phyloP scores from a whole-genome alignment of 768 basidiomycete genomes.

The Nidularia sp. region DNA sequence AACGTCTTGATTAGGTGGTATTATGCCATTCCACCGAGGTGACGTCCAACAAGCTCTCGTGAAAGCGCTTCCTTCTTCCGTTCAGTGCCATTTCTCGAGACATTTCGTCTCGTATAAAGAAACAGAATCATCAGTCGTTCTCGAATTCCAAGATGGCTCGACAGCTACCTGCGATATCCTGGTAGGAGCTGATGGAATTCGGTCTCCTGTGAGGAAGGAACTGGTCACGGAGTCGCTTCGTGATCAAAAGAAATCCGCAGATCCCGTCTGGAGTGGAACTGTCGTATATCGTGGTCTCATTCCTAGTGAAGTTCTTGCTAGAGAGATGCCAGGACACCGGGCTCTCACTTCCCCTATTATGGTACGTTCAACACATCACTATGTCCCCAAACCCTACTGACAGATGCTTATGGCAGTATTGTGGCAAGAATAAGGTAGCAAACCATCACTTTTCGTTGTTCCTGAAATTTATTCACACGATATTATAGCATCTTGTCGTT shows the following conservation, averaged over 20 bases:
- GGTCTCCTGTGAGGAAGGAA: constrained; percentile 14
- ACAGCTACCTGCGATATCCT: constrained; percentile 27
- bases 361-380: too few relatives aligned
- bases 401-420: constrained; percentile 6
- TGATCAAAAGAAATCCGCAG: constrained; percentile 7
- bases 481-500: constrained; percentile 37
- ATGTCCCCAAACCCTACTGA: neutral
- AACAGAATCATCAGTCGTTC: constrained; percentile 10
- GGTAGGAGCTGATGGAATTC: constrained; percentile 37
- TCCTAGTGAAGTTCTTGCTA: constrained; percentile 14
- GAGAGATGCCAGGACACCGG: constrained; percentile 22
- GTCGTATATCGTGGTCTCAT: constrained; percentile 30
- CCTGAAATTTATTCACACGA: neutral
- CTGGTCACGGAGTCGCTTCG: constrained; percentile 2
- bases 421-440: constrained; percentile 15
- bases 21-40: constrained; percentile 31
- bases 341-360: constrained; percentile 16
- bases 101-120: constrained; percentile 32
- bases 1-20: constrained; percentile 13
- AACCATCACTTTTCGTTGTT: neutral
- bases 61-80: constrained; percentile 21
- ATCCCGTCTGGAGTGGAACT: constrained; percentile 30
- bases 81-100: constrained; percentile 30
- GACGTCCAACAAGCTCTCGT: constrained; percentile 41
- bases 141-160: constrained; percentile 19